phyloP scores from a whole-genome alignment of 148 eudicot genomes.

The Vaccinium darrowii region DNA sequence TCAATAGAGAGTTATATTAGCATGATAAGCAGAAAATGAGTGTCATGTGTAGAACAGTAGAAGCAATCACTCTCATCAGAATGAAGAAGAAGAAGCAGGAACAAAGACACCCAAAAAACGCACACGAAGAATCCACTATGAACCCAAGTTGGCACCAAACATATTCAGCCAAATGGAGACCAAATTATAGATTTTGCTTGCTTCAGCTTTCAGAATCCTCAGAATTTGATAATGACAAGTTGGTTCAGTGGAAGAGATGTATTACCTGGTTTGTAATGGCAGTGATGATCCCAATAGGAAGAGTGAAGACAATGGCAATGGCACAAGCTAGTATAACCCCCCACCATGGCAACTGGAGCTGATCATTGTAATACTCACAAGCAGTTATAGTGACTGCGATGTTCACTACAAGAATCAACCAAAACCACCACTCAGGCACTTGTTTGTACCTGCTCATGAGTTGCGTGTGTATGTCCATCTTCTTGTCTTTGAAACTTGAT shows the following conservation, averaged over 20 bases:
- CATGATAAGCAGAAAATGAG: neutral
- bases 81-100: neutral
- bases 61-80: neutral
- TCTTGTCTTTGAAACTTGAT: conserved; percentile 76
- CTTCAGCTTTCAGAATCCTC: neutral
- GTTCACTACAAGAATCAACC: conserved; percentile 72
- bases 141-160: neutral
- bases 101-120: neutral
- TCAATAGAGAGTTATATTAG: neutral
- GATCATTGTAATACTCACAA: conserved; percentile 90
- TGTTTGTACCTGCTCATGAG: conserved; percentile 85
- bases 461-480: conserved; percentile 79
- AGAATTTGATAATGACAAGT: neutral
- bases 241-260: neutral
- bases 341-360: conserved; percentile 99
- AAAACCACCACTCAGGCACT: conserved; percentile 98
- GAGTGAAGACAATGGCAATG: conserved; percentile 89
- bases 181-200: neutral
- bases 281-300: conserved; percentile 89
- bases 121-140: neutral
- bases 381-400: conserved; percentile 67
- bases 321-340: conserved; percentile 90
- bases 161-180: neutral
- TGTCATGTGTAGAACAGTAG: neutral
- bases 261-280: conserved; percentile 94